Conservation (phyloP, 2,329 filamentous ascomycete genomes). For the Verticillium nubilum region DNA sequence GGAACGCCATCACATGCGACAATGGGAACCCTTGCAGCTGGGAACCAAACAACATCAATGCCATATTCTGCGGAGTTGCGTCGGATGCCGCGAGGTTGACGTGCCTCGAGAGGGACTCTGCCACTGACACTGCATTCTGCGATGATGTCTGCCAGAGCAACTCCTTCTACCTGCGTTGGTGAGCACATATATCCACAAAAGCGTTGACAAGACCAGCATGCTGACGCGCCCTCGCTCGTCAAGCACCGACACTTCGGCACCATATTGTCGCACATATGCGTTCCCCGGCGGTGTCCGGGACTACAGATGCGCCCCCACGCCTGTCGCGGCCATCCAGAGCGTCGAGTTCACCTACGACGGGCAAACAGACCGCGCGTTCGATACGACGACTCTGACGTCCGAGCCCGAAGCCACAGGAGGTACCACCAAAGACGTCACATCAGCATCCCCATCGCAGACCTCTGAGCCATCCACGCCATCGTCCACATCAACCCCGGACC, state of each 20-base stretch:
- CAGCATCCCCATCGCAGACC: neutral
- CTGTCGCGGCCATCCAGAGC: neutral
- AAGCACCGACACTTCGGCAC: constrained; percentile 4
- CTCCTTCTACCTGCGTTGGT: constrained; percentile 6
- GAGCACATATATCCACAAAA: neutral
- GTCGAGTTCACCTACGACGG: constrained; percentile 3
- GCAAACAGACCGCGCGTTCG: constrained; percentile 2
- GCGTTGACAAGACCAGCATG: neutral
- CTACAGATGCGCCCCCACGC: constrained; percentile 6
- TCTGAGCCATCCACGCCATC: neutral
- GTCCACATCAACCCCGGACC: neutral
- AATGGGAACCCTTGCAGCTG: constrained; percentile 5
- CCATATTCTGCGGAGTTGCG: constrained; percentile 5
- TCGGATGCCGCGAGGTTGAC: neutral
- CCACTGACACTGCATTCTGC: constrained; percentile 2
- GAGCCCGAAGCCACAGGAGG: neutral
- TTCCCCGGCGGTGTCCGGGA: constrained; percentile 6
- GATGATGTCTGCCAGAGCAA: constrained; percentile 9
- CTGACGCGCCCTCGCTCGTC: neutral
- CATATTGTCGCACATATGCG: constrained; percentile 8
- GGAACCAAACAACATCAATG: constrained; percentile 2
- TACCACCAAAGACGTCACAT: neutral
- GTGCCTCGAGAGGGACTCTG: neutral
- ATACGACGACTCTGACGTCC: neutral
- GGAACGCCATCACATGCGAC: constrained; percentile 6